Evolutionary conservation across 345 rosid genomes (phyloP).

Genomic region (Diplotaxis tenuifolia): DNA sequence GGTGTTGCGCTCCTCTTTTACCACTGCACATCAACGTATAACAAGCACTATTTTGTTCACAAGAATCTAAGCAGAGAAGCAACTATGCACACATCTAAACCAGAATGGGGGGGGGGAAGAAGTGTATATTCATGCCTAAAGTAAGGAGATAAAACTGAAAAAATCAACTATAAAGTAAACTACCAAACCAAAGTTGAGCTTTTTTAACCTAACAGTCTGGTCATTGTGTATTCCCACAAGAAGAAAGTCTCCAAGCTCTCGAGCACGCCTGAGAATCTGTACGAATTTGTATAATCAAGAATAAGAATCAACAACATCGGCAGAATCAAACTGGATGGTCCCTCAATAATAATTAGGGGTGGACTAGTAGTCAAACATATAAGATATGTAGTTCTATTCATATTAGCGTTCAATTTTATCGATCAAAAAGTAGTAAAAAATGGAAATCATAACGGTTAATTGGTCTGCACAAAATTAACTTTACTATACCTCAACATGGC

Average conservation of each 20-base stretch:
- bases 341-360: neutral
- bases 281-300: conserved; percentile 9
- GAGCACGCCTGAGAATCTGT: conserved; percentile 83
- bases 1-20: conserved; percentile 65
- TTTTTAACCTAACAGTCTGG: conserved; percentile 70
- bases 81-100: conserved; percentile 2
- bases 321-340: neutral
- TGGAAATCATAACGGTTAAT: neutral
- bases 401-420: too few species aligned
- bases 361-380: neutral
- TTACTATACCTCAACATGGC: conserved; percentile 87
- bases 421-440: too few species aligned
- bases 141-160: neutral
- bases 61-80: conserved; percentile 2
- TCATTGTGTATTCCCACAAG: conserved; percentile 87
- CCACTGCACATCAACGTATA: neutral
- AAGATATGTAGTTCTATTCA: too few species aligned
- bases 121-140: neutral
- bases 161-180: neutral
- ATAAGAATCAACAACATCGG: neutral
- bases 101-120: neutral
- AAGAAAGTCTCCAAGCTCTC: conserved; percentile 92
- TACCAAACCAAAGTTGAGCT: neutral
- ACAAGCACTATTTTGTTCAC: conserved; percentile 12
- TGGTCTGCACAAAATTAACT: conserved; percentile 10